Base-by-base conservation (phyloP, 1,139 yeast genomes). In the Geotrichum klebahnii region DNA sequence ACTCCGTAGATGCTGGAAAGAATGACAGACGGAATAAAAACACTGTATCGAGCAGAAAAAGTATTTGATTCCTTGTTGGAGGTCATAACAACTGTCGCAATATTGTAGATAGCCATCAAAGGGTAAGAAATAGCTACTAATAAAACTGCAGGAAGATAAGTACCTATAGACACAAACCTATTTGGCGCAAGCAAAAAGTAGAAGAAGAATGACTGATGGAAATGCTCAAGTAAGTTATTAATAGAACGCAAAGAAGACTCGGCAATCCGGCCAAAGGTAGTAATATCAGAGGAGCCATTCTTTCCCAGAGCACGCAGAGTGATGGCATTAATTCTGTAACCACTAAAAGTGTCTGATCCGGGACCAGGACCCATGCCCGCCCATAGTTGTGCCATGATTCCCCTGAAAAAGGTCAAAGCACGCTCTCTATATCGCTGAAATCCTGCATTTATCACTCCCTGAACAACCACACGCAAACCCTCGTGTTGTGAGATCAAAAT, bases 171-270 rank as follows among this genome's bases (percentile, higher is more conserved):
- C 14, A 92, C 95, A 70, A 94, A 94, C 54, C 77, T 69, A 53
- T 76, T 72, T 10, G 97, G 94, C 0, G 90, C 79, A 52, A 94
- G 69, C 69, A 94, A 69, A 60, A 92, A 75, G 69, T 90, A 94
- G 64, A 90, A 94, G 73, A 94, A 94, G 65, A 89, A 94, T 1
- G 97, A 88, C 66, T 94, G 98, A 66, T 94, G 99, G 67, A 92
- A 92, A 65, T 90, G 95, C 66, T 94, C 99, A 51, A 92, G 73
- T 59, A 94, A 74, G 66, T 94, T 94, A 69, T 94, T 94, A 39
- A 94, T 87, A 0, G 96, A 83, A 57, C 98, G 77, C 63, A 90
- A 81, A 14, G 86, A 74, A 1, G 94, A 87, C 66, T 94, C 99
- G 16, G 89, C 79, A 3, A 90, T 76, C 64, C 98, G 77, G 3